Conservation (phyloP, 2,329 filamentous ascomycete species). For the Elsinoe ampelina region DNA sequence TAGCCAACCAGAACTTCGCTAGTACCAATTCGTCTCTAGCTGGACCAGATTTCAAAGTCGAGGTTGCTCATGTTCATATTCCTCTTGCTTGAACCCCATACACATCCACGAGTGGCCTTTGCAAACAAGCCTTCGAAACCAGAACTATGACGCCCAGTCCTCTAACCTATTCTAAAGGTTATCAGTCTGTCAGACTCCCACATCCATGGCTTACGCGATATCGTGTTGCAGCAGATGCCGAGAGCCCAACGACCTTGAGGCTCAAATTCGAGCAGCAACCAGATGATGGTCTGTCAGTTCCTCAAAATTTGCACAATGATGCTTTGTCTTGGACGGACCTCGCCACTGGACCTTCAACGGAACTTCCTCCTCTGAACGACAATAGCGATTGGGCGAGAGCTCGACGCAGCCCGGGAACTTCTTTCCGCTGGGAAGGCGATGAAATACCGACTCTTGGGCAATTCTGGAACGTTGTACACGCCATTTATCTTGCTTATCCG, state of each 20-base stretch:
- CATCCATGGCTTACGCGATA: slow-evolving; percentile 40
- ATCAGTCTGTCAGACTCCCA: slow-evolving; percentile 37
- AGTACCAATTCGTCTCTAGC: no score
- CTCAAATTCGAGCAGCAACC: slow-evolving; percentile 31
- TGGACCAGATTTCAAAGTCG: no score
- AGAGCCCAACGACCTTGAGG: slow-evolving; percentile 24
- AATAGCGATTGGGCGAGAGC: slow-evolving; percentile 36
- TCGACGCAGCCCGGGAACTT: slow-evolving; percentile 34
- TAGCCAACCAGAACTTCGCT: no score
- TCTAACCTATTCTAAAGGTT: slow-evolving; percentile 14
- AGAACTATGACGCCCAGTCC: background rate
- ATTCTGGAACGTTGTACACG: slow-evolving; percentile 40
- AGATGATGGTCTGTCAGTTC: slow-evolving; percentile 25
- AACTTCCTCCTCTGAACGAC: slow-evolving; percentile 23
- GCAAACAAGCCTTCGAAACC: no score
- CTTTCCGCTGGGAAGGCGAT: slow-evolving; percentile 33
- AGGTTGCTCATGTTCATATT: background rate
- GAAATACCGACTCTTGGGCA: slow-evolving; percentile 35
- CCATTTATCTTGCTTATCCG: slow-evolving; percentile 36
- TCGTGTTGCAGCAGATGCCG: slow-evolving; percentile 26
- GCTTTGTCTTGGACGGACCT: slow-evolving; percentile 32
- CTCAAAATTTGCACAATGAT: slow-evolving; percentile 33
- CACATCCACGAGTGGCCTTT: no score
- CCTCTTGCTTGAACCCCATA: no score
- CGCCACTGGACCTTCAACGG: slow-evolving; percentile 19